Percentiles rank a stretch among this genome's conserved stretches.
phyloP scores from a whole-genome alignment of 352 stramenopile genomes.

The Blastocystis sp. region DNA sequence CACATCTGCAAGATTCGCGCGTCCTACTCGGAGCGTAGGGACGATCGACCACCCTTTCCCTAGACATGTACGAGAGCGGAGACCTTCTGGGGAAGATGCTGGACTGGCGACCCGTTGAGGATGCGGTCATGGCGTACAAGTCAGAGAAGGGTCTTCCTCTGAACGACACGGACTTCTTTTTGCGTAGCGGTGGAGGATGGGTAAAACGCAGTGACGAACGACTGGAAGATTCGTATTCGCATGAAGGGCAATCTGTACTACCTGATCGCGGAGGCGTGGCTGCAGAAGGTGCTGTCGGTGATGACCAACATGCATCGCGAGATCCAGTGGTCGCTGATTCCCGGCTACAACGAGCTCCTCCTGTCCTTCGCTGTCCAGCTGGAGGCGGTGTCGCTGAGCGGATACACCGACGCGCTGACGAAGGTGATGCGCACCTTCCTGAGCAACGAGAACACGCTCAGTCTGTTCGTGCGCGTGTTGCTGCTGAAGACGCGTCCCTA shows the following conservation, averaged over 20 bases:
- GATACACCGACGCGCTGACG: slow-evolving; percentile 36
- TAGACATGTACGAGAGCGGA: neutral
- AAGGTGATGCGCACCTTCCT: slow-evolving; percentile 56
- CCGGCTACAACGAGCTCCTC: slow-evolving; percentile 55
- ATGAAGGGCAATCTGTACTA: slow-evolving; percentile 57
- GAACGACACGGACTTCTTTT: slow-evolving; percentile 47
- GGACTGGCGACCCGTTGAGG: slow-evolving; percentile 35
- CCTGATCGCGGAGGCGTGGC: slow-evolving; percentile 50
- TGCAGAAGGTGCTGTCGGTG: slow-evolving; percentile 47
- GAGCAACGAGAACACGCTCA: slow-evolving; percentile 44
- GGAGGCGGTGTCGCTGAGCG: neutral
- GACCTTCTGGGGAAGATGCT: slow-evolving; percentile 38
- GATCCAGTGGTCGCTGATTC: slow-evolving; percentile 54
- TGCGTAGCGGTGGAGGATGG: neutral
- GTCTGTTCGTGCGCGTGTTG: slow-evolving; percentile 40
- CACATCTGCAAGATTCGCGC: slow-evolving; percentile 37
- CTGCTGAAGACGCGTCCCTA: slow-evolving; percentile 39
- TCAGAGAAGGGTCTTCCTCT: neutral
- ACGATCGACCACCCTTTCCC: neutral
- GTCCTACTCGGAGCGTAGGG: neutral
- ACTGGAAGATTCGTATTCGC: slow-evolving; percentile 51
- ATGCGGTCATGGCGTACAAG: slow-evolving; percentile 16
- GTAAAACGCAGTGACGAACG: slow-evolving; percentile 6
- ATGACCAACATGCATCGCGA: slow-evolving; percentile 54
- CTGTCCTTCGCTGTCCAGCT: slow-evolving; percentile 41